These are phyloP conservation scores for Pleurotus pulmonarius DNA, from an alignment of 768 basidiomycete genomes.

Conservation along the genomic window DNA sequence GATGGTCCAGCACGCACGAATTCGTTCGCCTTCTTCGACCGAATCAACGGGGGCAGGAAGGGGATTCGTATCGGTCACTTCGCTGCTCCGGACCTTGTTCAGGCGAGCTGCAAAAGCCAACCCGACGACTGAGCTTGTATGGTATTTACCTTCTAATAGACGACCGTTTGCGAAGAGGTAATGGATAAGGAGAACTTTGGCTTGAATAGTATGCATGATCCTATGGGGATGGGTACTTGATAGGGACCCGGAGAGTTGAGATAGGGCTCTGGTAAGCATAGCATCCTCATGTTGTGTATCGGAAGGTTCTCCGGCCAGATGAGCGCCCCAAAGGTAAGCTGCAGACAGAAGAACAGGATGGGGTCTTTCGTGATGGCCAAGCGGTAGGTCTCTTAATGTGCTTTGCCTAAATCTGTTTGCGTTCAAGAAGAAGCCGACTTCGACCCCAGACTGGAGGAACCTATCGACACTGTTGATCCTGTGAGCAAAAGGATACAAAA, in stretches of 20 bases:
- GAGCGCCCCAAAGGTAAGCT: constrained; percentile 35
- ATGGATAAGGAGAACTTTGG: constrained; percentile 50
- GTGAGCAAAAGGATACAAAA: background rate
- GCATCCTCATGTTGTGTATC: constrained; percentile 24
- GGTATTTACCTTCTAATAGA: constrained; percentile 40
- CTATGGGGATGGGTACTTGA: constrained; percentile 34
- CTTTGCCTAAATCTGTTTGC: constrained; percentile 38
- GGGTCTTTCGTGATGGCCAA: constrained; percentile 30
- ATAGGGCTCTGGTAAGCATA: constrained; percentile 40
- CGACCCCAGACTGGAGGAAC: constrained; percentile 45
- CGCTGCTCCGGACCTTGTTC: constrained; percentile 34
- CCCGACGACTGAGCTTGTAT: constrained; percentile 34
- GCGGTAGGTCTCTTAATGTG: constrained; percentile 24
- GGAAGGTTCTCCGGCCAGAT: constrained; percentile 25
- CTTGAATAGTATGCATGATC: constrained; percentile 47
- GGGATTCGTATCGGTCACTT: background rate
- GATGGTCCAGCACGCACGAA: constrained; percentile 33
- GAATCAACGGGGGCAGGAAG: background rate
- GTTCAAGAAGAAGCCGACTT: constrained; percentile 59
- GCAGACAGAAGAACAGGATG: constrained; percentile 33
- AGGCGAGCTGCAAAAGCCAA: constrained; percentile 32
- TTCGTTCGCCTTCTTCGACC: constrained; percentile 33
- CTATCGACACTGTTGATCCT: constrained; percentile 23
- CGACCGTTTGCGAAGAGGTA: constrained; percentile 53
- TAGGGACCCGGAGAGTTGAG: constrained; percentile 32